phyloP scores from a whole-genome alignment of 192 early-diverging fungal genomes.

The Chytriomyces sp. region DNA sequence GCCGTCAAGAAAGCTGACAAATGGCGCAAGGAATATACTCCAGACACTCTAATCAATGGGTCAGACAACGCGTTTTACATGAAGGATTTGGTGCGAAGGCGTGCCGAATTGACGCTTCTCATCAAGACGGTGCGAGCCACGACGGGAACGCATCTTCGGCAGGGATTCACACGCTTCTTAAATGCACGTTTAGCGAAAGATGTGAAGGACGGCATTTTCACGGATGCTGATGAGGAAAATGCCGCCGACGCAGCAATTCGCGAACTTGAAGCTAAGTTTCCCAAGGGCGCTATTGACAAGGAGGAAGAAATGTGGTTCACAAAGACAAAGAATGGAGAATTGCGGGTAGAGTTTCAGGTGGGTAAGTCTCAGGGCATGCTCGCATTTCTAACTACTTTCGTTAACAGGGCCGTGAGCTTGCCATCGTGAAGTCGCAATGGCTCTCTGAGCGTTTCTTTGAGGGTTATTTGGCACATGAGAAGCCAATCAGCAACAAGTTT shows the following conservation, averaged over 20 bases:
- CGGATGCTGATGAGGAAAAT: conserved; percentile 4
- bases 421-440: conserved; percentile 28
- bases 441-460: conserved; percentile 40
- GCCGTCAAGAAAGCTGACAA: neutral
- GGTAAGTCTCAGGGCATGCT: neutral
- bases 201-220: conserved; percentile 5
- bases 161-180: conserved; percentile 51
- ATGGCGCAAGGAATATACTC: conserved; percentile 10
- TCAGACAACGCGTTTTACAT: conserved; percentile 12
- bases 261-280: conserved; percentile 33
- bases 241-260: conserved; percentile 25
- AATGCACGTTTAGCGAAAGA: conserved; percentile 27
- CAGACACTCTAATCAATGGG: conserved; percentile 8
- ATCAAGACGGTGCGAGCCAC: conserved; percentile 42
- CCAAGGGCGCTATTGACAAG: conserved; percentile 25
- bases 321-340: conserved; percentile 27
- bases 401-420: conserved; percentile 23
- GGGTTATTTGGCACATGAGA: conserved; percentile 39
- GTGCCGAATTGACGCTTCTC: conserved; percentile 19
- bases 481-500: too few species aligned
- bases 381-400: neutral
- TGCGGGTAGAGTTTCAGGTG: conserved; percentile 39
- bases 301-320: conserved; percentile 30
- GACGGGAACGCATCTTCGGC: conserved; percentile 48
- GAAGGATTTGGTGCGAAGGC: conserved; percentile 19